These are phyloP conservation scores for Ophiocordyceps australis DNA, from an alignment of 2,329 filamentous ascomycete genomes.

Conservation along the genomic window DNA sequence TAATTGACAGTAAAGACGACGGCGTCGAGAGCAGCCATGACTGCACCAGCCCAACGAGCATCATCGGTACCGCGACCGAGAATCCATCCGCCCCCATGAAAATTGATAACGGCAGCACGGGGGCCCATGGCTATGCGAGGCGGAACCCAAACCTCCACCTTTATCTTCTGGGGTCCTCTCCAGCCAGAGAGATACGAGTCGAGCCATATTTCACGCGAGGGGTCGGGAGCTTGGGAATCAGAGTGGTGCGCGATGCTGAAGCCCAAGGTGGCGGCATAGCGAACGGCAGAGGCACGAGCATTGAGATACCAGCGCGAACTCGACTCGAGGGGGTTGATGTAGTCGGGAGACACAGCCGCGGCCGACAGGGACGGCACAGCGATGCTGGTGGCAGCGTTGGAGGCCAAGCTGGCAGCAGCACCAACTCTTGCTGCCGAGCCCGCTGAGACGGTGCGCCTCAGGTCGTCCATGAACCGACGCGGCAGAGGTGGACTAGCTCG, in stretches of 20 bases:
- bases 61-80: constrained; percentile 45
- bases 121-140: constrained; percentile 13
- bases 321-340: constrained; percentile 23
- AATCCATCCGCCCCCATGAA: constrained; percentile 51
- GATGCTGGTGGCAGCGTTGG: constrained; percentile 6
- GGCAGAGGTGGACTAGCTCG: too few relatives aligned
- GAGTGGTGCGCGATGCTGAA: constrained; percentile 23
- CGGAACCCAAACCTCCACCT: constrained; percentile 27
- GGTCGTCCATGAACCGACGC: constrained; percentile 2
- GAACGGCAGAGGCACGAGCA: constrained; percentile 22
- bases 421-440: constrained; percentile 1
- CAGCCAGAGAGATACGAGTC: constrained; percentile 21
- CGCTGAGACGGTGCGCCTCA: constrained; percentile 3
- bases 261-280: constrained; percentile 23
- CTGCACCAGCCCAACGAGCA: constrained; percentile 37
- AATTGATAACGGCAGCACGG: constrained; percentile 42
- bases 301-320: constrained; percentile 23
- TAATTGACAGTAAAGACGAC: constrained; percentile 49
- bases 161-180: constrained; percentile 19
- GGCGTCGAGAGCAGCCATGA: constrained; percentile 31
- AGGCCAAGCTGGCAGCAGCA: constrained; percentile 1
- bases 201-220: constrained; percentile 19
- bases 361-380: constrained; percentile 11
- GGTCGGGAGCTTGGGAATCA: constrained; percentile 18
- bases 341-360: constrained; percentile 15